Percentiles rank a stretch among this genome's conserved stretches.
phyloP scores from a whole-genome alignment of 257 asterid genomes.

The Datura wrightii region DNA sequence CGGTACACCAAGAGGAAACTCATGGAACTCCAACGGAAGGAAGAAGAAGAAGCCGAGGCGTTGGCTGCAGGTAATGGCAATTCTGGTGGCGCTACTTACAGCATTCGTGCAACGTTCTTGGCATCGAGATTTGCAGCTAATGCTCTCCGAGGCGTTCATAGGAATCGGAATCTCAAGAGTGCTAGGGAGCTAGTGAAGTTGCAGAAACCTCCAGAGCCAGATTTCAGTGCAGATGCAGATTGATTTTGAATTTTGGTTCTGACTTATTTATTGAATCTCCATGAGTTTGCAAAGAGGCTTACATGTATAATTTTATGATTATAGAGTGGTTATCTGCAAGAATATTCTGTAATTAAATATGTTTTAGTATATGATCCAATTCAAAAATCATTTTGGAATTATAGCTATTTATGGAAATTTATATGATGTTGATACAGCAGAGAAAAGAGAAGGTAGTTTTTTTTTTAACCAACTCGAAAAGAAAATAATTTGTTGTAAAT shows the following conservation, averaged over 20 bases:
- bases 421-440: neutral
- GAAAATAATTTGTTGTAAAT: no score
- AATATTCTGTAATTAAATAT: slow-evolving; percentile 33
- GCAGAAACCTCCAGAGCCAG: slow-evolving; percentile 95
- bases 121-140: slow-evolving; percentile 86
- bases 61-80: slow-evolving; percentile 50
- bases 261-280: slow-evolving; percentile 28
- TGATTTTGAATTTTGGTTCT: slow-evolving; percentile 36
- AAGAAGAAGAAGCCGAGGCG: slow-evolving; percentile 61
- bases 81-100: slow-evolving; percentile 59
- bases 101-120: slow-evolving; percentile 85
- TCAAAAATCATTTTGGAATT: neutral
- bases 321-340: slow-evolving; percentile 26
- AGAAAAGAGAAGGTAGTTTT: neutral
- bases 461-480: no score
- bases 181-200: slow-evolving; percentile 80
- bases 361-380: slow-evolving; percentile 28
- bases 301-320: slow-evolving; percentile 41
- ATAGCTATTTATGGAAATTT: neutral
- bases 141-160: slow-evolving; percentile 85
- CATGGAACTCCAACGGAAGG: slow-evolving; percentile 74
- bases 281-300: slow-evolving; percentile 36
- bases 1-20: slow-evolving; percentile 78
- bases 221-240: slow-evolving; percentile 89
- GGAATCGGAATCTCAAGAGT: slow-evolving; percentile 85